These are phyloP conservation scores for Cystofilobasidium macerans DNA, from an alignment of 768 basidiomycete genomes.

Conservation along the genomic window DNA sequence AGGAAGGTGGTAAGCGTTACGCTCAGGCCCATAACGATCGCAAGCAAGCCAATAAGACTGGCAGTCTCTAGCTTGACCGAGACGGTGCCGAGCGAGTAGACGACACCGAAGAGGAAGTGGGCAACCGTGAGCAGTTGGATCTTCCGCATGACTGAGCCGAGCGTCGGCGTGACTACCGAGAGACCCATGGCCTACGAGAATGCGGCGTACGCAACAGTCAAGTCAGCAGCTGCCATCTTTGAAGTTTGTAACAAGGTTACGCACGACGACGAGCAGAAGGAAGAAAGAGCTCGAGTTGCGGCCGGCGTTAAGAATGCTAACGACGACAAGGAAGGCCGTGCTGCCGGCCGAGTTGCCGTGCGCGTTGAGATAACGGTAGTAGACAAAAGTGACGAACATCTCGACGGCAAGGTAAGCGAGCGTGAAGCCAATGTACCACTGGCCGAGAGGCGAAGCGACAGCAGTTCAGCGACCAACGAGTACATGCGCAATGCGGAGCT, in stretches of 20 bases:
- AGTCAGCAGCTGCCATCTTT: background rate
- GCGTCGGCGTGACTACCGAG: conserved; percentile 77
- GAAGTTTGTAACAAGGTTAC: background rate
- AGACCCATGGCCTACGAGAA: conserved; percentile 56
- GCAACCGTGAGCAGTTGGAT: conserved; percentile 69
- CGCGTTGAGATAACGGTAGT: conserved; percentile 75
- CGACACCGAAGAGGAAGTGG: conserved; percentile 41
- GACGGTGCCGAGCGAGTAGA: conserved; percentile 91
- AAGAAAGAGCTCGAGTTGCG: conserved; percentile 89
- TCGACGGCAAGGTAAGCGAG: conserved; percentile 79
- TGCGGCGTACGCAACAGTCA: background rate
- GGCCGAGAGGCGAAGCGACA: background rate
- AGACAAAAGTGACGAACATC: conserved; percentile 85
- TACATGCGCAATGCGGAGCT: background rate
- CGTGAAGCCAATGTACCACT: conserved; percentile 87
- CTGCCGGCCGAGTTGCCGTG: conserved; percentile 35
- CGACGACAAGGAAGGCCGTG: conserved; percentile 85
- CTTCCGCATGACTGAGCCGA: conserved; percentile 72
- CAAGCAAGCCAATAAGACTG: conserved; percentile 57
- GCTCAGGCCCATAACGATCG: conserved; percentile 88
- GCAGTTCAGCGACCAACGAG: background rate
- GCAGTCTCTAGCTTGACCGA: conserved; percentile 71
- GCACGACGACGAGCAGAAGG: conserved; percentile 68
- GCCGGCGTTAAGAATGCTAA: conserved; percentile 89
- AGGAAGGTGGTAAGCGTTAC: conserved; percentile 93